Base-by-base conservation (phyloP, 2,329 filamentous ascomycete species). In the Fusarium sp. region DNA sequence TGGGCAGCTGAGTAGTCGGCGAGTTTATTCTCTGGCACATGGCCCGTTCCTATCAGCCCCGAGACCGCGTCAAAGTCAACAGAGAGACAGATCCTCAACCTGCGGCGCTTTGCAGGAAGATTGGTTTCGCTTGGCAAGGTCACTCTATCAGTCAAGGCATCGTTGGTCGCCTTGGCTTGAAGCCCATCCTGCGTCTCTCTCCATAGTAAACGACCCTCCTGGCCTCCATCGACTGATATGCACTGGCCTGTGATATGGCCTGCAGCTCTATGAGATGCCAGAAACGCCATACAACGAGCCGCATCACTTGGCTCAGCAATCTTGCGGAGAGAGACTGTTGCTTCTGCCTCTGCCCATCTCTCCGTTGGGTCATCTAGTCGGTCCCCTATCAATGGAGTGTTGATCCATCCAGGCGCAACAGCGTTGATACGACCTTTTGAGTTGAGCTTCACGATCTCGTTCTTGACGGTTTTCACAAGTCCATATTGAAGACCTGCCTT, bases 91-190 rank as follows among this genome's bases (percentile, higher is more conserved):
- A 60, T 54, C 7, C 38, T 44, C 10, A 60, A 8, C 4, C 47
- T 53, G 12, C 57, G 41, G 2, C 13, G 38, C 5, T 11, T 42
- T 29, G 11, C 2, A 5, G 11, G 38, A n/a, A 13, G 2, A 7
- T 5, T 20, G 2, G 1, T 0, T 7, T 9, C 9, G 1, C 4
- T 7, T 15, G 25, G 2, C 1, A 7, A 4, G 1, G 1, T 2
- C 10, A 53, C 14, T 17, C 35, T 2, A 13, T 2, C 9, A 0
- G 18, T 9, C 7, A 13, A 13, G 1, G 35, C 29, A 9, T 29
- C 5, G 7, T 1, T 1, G 3, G 2, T 2, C 3, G 14, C 0
- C 2, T 22, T 22, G 1, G 25, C 4, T 2, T n/a, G 14, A 17
- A 4, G 13, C 7, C n/a, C 10, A 13, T 39, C 49, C 0, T 39